Base-by-base conservation (phyloP, 1,284 basidiomycete species). In the Ganoderma boninense region DNA sequence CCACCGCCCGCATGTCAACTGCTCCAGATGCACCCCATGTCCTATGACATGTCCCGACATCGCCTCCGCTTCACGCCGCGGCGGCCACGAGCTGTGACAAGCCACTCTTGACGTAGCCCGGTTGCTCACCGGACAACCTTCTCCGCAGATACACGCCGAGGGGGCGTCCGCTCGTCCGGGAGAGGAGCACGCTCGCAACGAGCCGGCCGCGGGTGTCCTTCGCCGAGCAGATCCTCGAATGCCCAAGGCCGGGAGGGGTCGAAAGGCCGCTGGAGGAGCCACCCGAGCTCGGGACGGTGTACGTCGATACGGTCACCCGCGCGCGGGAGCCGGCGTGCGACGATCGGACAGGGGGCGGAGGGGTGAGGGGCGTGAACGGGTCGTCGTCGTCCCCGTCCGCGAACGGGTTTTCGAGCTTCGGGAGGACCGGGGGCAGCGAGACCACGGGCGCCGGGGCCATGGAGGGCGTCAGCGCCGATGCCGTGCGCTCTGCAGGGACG, bases 131-230 rank as follows among this genome's bases (percentile, higher is more conserved):
- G 23, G 69, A 57, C 4, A 71, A 69, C 42, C 77, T 72, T 57
- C 75, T 67, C 49, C 77, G 73, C 40, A 74, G 70, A 49, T 74
- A 71, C 10, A 65, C 66, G n/a, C 72, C 72, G 64, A 77, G 70
- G 4, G 79, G 77, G 16, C 76, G 69, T 2, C 79, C 79, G 49
- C 65, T 71, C 26, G 72, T 71, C 26, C 79, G 74, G 65, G 54
- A 77, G 32, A 79, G 76, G 64, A 79, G 74, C 52, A 75, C 75
- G 67, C 68, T 79, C 61, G 79, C 79, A 29, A 79, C 78, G 38
- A 79, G 76, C 64, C 74, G 71, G 43, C 76, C 75, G 5, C 69
- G 72, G 66, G 68, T 75, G 68, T 69, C 74, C 43, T 59, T 69
- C 63, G 70, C 69, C 54, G 71, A 73, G 60, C 66, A 49, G 5